phyloP scores from a whole-genome alignment of 352 stramenopile species.

The Phytophthora ohioensis region DNA sequence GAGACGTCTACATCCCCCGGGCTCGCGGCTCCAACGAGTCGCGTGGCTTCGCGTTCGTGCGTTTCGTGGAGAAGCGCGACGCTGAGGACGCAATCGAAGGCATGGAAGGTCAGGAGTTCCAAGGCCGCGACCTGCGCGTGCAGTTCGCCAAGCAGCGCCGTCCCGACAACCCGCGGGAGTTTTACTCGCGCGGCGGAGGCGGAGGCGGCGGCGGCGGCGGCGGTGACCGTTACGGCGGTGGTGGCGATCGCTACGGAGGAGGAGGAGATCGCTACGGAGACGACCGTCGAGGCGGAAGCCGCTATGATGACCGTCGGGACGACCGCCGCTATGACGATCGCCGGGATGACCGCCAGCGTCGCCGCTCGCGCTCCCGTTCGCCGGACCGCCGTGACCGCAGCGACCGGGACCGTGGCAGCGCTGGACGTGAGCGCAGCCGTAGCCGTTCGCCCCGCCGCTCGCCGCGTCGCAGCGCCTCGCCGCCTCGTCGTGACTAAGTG shows the following conservation, averaged over 20 bases:
- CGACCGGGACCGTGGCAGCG: slow-evolving; percentile 11
- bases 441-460: slow-evolving; percentile 59
- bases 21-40: slow-evolving; percentile 81
- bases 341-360: slow-evolving; percentile 41
- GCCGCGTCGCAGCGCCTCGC: slow-evolving; percentile 48
- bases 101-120: slow-evolving; percentile 79
- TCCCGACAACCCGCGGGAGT: slow-evolving; percentile 80
- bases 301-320: slow-evolving; percentile 46
- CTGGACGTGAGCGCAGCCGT: slow-evolving; percentile 51
- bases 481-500: slow-evolving; percentile 63
- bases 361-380: slow-evolving; percentile 56
- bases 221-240: slow-evolving; percentile 28
- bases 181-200: slow-evolving; percentile 61
- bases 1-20: slow-evolving; percentile 86
- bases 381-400: slow-evolving; percentile 48
- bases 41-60: slow-evolving; percentile 88
- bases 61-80: slow-evolving; percentile 89
- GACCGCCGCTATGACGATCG: slow-evolving; percentile 49
- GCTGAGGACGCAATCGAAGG: slow-evolving; percentile 88
- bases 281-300: slow-evolving; percentile 39
- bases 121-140: slow-evolving; percentile 75
- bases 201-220: slow-evolving; percentile 39
- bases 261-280: slow-evolving; percentile 39
- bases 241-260: slow-evolving; percentile 41
- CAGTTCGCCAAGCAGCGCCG: slow-evolving; percentile 83